phyloP scores from a whole-genome alignment of 352 stramenopile species.

The Pseudoperonospora humuli region DNA sequence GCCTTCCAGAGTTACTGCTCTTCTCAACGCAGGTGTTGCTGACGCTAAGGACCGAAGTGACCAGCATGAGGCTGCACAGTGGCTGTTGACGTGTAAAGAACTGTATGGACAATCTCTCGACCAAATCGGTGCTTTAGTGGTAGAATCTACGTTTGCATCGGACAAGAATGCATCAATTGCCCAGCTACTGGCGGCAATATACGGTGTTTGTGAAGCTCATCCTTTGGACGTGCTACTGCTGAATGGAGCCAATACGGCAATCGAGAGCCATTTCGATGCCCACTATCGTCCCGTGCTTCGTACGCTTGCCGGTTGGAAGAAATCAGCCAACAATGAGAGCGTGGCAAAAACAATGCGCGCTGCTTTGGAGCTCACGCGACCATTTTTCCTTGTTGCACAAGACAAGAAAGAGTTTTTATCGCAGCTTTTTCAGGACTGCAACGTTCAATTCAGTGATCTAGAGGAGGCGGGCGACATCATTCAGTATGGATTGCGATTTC shows the following conservation, averaged over 20 bases:
- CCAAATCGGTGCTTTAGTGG: slow-evolving; percentile 23
- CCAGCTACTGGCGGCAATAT: slow-evolving; percentile 34
- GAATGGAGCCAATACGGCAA: slow-evolving; percentile 7
- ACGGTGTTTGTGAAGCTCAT: slow-evolving; percentile 34
- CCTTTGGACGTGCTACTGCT: slow-evolving; percentile 20
- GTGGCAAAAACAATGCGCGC: slow-evolving; percentile 20
- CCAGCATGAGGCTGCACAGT: slow-evolving; percentile 19
- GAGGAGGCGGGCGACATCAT: slow-evolving; percentile 48
- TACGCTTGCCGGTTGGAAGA: slow-evolving; percentile 25
- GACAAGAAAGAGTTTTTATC: slow-evolving; percentile 68
- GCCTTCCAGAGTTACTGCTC: slow-evolving; percentile 22
- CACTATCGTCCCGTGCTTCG: slow-evolving; percentile 41
- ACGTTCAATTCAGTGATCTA: slow-evolving; percentile 64
- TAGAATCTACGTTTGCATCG: slow-evolving; percentile 12
- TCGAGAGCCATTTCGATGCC: slow-evolving; percentile 37
- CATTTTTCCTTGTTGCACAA: slow-evolving; percentile 40
- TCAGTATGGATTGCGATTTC: slow-evolving; percentile 47
- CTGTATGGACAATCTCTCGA: slow-evolving; percentile 29
- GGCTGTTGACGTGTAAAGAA: slow-evolving; percentile 26
- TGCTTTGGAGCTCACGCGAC: slow-evolving; percentile 32
- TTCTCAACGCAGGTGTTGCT: slow-evolving; percentile 20
- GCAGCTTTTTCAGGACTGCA: slow-evolving; percentile 59
- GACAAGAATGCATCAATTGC: slow-evolving; percentile 18
- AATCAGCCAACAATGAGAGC: slow-evolving; percentile 10
- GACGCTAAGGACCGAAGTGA: slow-evolving; percentile 11